Evolutionary conservation across 306 rosid species (phyloP).

Genomic region (Dryas alaskensis): DNA sequence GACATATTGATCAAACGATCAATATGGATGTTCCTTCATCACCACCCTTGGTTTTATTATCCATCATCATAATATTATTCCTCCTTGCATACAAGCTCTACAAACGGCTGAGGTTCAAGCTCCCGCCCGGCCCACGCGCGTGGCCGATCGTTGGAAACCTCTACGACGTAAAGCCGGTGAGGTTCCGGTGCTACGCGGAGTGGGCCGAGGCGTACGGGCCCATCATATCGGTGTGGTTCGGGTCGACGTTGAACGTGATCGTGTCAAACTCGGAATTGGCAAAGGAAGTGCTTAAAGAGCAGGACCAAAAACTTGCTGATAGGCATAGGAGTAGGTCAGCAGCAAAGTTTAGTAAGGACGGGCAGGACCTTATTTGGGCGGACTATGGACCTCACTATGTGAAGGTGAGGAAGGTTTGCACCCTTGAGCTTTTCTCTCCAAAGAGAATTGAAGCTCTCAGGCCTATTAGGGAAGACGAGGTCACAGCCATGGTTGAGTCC

Average conservation of each 20-base stretch:
- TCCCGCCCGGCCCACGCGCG: slow-evolving; percentile 80
- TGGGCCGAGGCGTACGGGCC: slow-evolving; percentile 82
- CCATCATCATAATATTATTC: slow-evolving; percentile 29
- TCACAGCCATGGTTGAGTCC: slow-evolving; percentile 81
- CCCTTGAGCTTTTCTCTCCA: slow-evolving; percentile 80
- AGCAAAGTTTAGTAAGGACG: slow-evolving; percentile 73
- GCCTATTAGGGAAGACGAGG: slow-evolving; percentile 87
- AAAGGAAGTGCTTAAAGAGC: slow-evolving; percentile 63
- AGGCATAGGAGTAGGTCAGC: slow-evolving; percentile 69
- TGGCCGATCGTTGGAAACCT: slow-evolving; percentile 90
- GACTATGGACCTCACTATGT: slow-evolving; percentile 97
- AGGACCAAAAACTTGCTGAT: slow-evolving; percentile 72
- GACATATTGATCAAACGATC: neutral
- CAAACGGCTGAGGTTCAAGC: slow-evolving; percentile 58
- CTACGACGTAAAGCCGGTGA: slow-evolving; percentile 70
- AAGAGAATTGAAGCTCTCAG: slow-evolving; percentile 64
- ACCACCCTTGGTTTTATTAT: slow-evolving; percentile 22
- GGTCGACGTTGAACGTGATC: slow-evolving; percentile 63
- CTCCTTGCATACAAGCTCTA: slow-evolving; percentile 40
- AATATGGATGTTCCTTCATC: slow-evolving; percentile 11
- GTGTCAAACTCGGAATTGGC: slow-evolving; percentile 72
- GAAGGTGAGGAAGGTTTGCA: slow-evolving; percentile 87
- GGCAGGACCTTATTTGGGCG: slow-evolving; percentile 86
- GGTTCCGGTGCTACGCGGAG: slow-evolving; percentile 78
- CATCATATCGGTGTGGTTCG: slow-evolving; percentile 86